These are phyloP conservation scores for Pythium plurisporium DNA, from an alignment of 352 stramenopile species.

Conservation along the genomic window DNA sequence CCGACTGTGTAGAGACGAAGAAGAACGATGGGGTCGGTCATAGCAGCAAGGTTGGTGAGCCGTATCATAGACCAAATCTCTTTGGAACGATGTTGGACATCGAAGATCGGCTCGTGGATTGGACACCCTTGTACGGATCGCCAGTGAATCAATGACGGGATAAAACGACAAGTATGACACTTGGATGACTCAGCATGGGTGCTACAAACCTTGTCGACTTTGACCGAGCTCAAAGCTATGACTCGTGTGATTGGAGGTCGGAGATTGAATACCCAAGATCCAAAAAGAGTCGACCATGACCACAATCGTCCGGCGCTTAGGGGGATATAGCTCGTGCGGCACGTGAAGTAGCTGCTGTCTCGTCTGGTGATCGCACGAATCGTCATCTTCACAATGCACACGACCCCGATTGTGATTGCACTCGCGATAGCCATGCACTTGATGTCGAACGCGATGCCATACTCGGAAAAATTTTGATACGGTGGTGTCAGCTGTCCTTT, in stretches of 20 bases:
- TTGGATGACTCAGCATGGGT: no score
- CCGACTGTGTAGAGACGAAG: constrained; percentile 19
- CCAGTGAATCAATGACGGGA: no score
- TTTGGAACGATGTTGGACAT: not conserved
- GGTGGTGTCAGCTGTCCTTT: no score
- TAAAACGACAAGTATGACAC: no score
- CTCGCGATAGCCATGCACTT: no score
- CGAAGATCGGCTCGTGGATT: not conserved
- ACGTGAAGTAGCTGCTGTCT: no score
- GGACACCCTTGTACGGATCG: not conserved
- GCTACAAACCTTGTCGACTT: no score
- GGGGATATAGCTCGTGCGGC: constrained; percentile 19
- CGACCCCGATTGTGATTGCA: no score
- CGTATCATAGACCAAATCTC: constrained; percentile 9
- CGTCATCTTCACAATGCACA: not conserved
- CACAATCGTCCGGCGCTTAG: constrained; percentile 1
- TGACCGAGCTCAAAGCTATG: no score
- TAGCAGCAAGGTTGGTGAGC: constrained; percentile 9
- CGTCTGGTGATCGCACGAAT: not conserved
- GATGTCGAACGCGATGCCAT: constrained; percentile 3
- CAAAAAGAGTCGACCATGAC: no score
- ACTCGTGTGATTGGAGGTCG: no score
- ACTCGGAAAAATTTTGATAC: not conserved
- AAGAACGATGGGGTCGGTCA: constrained; percentile 15
- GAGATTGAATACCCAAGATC: no score